These are phyloP conservation scores for Pleurostoma richardsiae DNA, from an alignment of 2,329 filamentous ascomycete genomes.

Conservation along the genomic window DNA sequence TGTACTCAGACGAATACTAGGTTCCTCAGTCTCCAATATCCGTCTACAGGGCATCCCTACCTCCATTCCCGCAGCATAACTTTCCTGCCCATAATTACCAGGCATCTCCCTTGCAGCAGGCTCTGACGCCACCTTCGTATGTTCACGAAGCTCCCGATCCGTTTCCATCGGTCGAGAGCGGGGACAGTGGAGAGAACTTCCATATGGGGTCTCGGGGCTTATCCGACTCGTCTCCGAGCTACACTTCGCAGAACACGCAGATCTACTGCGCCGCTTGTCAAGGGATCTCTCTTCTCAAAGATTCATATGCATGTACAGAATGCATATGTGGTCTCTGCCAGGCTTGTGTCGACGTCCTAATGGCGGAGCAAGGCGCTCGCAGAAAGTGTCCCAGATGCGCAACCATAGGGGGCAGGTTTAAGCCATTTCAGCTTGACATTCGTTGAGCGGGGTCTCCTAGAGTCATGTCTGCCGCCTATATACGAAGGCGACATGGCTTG, in stretches of 20 bases:
- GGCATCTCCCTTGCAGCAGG: slow-evolving; percentile 85
- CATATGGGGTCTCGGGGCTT: slow-evolving; percentile 63
- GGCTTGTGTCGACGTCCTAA: slow-evolving; percentile 77
- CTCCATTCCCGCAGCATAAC: slow-evolving; percentile 46
- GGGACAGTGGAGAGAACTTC: slow-evolving; percentile 67
- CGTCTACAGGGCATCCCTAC: slow-evolving; percentile 56
- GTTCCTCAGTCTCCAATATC: slow-evolving; percentile 62
- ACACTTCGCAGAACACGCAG: slow-evolving; percentile 71
- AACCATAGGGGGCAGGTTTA: slow-evolving; percentile 74
- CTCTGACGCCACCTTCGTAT: slow-evolving; percentile 77
- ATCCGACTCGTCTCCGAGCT: slow-evolving; percentile 66
- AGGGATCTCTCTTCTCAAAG: slow-evolving; percentile 68
- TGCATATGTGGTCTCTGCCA: slow-evolving; percentile 92
- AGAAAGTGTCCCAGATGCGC: slow-evolving; percentile 76
- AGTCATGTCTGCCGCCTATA: no score
- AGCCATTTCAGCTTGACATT: slow-evolving; percentile 80
- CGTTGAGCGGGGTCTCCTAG: slow-evolving; percentile 39
- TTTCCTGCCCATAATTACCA: slow-evolving; percentile 65
- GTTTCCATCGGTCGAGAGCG: slow-evolving; percentile 84
- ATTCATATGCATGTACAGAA: slow-evolving; percentile 91
- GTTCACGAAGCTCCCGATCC: slow-evolving; percentile 66
- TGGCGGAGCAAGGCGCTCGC: slow-evolving; percentile 69
- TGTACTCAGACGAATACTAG: slow-evolving; percentile 33
- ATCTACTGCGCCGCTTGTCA: slow-evolving; percentile 92
- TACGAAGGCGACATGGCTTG: no score